These are phyloP conservation scores for Grosmannia penicillata DNA, from an alignment of 2,329 filamentous ascomycete species.

Conservation along the genomic window DNA sequence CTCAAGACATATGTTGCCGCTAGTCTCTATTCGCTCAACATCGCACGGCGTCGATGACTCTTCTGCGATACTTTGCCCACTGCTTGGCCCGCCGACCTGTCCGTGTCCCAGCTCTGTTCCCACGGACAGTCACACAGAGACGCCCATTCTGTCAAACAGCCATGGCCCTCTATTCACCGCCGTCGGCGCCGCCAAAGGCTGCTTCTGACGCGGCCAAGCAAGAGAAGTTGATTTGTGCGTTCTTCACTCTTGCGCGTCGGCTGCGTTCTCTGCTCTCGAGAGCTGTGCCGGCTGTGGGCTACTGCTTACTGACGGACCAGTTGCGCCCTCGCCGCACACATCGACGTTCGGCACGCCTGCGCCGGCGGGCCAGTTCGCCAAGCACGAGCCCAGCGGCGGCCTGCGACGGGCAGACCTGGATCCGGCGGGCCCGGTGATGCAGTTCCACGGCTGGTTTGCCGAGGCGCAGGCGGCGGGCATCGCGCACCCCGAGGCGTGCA, in stretches of 20 bases:
- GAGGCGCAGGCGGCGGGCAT: conserved; percentile 44
- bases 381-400: conserved; percentile 29
- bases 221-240: conserved; percentile 10
- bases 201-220: conserved; percentile 1
- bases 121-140: too few relatives aligned
- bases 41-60: too few relatives aligned
- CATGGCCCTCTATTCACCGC: conserved; percentile 9
- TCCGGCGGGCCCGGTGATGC: conserved; percentile 50
- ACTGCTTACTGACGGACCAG: conserved; percentile 1
- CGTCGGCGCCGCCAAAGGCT: too few relatives aligned
- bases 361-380: conserved; percentile 65
- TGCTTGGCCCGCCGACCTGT: too few relatives aligned
- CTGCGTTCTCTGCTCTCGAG: too few relatives aligned
- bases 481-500: conserved; percentile 75
- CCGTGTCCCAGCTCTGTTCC: too few relatives aligned
- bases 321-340: conserved; percentile 9
- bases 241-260: too few relatives aligned
- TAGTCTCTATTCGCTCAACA: too few relatives aligned
- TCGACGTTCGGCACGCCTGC: conserved; percentile 12
- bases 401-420: conserved; percentile 49
- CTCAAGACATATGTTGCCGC: too few relatives aligned
- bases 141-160: too few relatives aligned
- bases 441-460: conserved; percentile 86
- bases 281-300: too few relatives aligned
- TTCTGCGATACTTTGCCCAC: too few relatives aligned